Evolutionary conservation across 805 yeast species (phyloP), one percentile per base, ranked within the genome.

Genomic region (Ogataea zsoltii): DNA sequence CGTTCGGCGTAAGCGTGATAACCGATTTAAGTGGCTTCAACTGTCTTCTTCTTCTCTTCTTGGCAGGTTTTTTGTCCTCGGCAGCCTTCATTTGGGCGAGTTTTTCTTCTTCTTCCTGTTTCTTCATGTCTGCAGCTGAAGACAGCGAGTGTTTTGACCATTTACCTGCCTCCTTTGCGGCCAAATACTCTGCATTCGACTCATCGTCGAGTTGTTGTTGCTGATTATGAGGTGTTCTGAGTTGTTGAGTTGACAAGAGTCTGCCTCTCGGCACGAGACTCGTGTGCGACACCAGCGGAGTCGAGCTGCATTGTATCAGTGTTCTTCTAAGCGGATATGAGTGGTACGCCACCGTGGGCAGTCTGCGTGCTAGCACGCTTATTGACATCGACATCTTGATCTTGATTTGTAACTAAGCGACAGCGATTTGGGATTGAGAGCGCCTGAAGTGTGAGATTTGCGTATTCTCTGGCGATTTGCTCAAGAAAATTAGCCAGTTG

Each of bases 11-110:
- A 42, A 94, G 72, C 4, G 95, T 79, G 38, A 94, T 88, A 40
- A 92, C 83, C 1, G 97, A 96, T 68, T 88, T 94, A 53, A 96
- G 77, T 4, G 98, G 97, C 60, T 82, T 80, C 47, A 94, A 71
- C 18, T 79, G 76, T 70, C 94, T 80, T 67, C 91, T 61, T 51
- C 59, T 66, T 43, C 64, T 60, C 14, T 36, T 50, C 41, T 44
- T 51, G 31, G 50, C 5, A 6, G 25, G 49, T 39, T 43, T 39
- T 10, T 32, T 44, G n/a, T 44, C 40, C 35, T 47, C 42, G 14
- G 13, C 14, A n/a, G 14, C 5, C 14, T 28, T 11, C 11, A n/a
- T 13, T 16, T 38, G 47, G 9, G 35, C 11, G 4, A 18, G 10
- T 7, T 32, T 36, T 26, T 34, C 32, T 18, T 25, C 34, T 26